These are phyloP conservation scores for Thielaviopsis populi DNA, from an alignment of 2,329 filamentous ascomycete species.

Conservation along the genomic window DNA sequence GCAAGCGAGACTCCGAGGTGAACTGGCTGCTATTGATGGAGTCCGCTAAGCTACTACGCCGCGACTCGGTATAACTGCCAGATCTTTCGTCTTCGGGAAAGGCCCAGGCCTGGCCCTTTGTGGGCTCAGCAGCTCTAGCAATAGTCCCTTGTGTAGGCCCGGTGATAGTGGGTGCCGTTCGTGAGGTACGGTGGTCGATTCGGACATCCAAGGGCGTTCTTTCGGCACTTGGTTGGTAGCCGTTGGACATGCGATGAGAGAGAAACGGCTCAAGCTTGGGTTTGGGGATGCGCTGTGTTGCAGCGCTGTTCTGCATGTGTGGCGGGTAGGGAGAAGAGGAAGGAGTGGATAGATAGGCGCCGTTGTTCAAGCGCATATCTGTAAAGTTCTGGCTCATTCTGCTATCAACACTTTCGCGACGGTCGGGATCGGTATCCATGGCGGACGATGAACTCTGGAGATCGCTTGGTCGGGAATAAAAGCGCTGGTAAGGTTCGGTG, in stretches of 20 bases:
- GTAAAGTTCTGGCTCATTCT: slow-evolving; percentile 58
- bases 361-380: slow-evolving; percentile 49
- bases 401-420: slow-evolving; percentile 67
- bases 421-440: slow-evolving; percentile 24
- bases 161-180: slow-evolving; percentile 62
- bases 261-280: slow-evolving; percentile 36
- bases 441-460: slow-evolving; percentile 19
- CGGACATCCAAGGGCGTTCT: slow-evolving; percentile 35
- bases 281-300: slow-evolving; percentile 51
- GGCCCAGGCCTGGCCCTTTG: slow-evolving; percentile 71
- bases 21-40: slow-evolving; percentile 69
- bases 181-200: slow-evolving; percentile 33
- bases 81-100: slow-evolving; percentile 56
- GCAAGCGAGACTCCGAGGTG: slow-evolving; percentile 57
- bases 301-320: slow-evolving; percentile 61
- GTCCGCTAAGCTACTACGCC: slow-evolving; percentile 61
- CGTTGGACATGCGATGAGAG: slow-evolving; percentile 47
- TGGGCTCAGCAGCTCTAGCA: slow-evolving; percentile 58
- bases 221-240: slow-evolving; percentile 46
- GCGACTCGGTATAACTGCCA: slow-evolving; percentile 35
- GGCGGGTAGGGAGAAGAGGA: slow-evolving; percentile 53
- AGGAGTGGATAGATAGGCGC: slow-evolving; percentile 21
- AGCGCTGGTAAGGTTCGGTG: slow-evolving; percentile 34
- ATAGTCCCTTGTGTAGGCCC: slow-evolving; percentile 51
- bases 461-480: slow-evolving; percentile 23